Evolutionary conservation across 2,329 filamentous ascomycete species (phyloP).

Genomic region (Raffaelea deltoideospora): DNA sequence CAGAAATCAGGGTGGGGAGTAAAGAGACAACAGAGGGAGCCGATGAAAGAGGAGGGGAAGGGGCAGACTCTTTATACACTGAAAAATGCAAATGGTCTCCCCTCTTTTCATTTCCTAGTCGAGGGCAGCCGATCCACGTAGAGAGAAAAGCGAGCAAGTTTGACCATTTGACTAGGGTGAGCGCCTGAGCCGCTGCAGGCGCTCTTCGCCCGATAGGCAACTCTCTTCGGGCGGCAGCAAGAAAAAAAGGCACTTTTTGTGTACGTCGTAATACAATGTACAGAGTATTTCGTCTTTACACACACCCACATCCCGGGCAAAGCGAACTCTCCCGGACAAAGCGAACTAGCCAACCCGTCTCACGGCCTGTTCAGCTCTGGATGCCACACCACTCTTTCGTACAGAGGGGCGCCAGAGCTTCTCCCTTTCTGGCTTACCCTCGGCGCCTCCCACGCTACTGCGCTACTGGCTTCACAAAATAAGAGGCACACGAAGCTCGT

Average conservation of each 20-base stretch:
- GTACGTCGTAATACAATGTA: background rate
- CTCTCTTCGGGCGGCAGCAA: too few relatives aligned
- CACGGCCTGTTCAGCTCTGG: background rate
- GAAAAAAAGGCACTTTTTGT: too few relatives aligned
- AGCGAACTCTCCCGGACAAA: background rate
- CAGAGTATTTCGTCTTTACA: background rate
- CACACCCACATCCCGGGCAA: background rate
- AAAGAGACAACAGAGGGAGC: background rate
- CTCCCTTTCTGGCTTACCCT: background rate
- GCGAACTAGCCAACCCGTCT: background rate
- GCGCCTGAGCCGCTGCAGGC: too few relatives aligned
- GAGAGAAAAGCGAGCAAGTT: too few relatives aligned
- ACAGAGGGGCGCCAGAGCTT: background rate
- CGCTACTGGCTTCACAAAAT: too few relatives aligned
- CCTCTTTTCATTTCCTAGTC: background rate
- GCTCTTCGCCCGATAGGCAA: too few relatives aligned
- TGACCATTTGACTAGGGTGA: background rate
- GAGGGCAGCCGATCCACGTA: too few relatives aligned
- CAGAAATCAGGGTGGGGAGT: too few relatives aligned
- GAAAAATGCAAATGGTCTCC: background rate
- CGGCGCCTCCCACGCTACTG: too few relatives aligned
- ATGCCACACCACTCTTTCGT: background rate
- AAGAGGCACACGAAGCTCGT: too few relatives aligned
- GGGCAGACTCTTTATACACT: background rate
- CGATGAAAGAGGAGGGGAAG: background rate